A percentile compares a stretch with the other conserved stretches of the same genome.
Evolutionary conservation across 345 rosid genomes (phyloP).

Genomic region (Crucihimalaya himalaica): DNA sequence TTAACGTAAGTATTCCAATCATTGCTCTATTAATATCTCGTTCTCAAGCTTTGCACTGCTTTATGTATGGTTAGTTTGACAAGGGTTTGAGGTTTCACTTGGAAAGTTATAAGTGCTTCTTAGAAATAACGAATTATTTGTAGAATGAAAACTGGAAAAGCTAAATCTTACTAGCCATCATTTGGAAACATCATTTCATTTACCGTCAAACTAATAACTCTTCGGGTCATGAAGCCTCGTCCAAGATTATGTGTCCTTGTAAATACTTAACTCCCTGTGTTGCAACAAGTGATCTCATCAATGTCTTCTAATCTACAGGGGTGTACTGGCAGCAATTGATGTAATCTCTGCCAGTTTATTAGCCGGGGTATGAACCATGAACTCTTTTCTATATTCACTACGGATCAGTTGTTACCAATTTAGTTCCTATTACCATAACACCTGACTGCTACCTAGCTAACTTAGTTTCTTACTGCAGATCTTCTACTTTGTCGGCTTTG

Average conservation of each 20-base stretch:
- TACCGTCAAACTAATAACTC: background rate
- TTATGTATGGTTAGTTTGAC: background rate
- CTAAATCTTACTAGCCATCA: background rate
- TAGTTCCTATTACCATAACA: constrained; percentile 8
- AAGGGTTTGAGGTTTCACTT: background rate
- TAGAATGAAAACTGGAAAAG: background rate
- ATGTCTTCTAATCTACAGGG: constrained; percentile 51
- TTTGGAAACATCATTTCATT: background rate
- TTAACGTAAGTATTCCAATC: constrained; percentile 69
- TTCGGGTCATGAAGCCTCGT: background rate
- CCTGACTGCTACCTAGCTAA: constrained; percentile 5
- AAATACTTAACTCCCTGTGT: background rate
- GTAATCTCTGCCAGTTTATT: constrained; percentile 60
- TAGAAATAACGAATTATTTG: background rate
- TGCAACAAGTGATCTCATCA: constrained; percentile 16
- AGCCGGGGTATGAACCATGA: constrained; percentile 78
- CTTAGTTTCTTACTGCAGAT: constrained; percentile 54
- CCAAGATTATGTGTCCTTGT: background rate
- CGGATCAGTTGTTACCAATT: background rate
- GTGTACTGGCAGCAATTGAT: constrained; percentile 92
- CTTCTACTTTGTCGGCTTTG: constrained; percentile 86
- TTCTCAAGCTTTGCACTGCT: background rate
- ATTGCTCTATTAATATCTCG: background rate
- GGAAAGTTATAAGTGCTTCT: constrained; percentile 5
- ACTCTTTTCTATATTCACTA: background rate